Percentiles rank a stretch among this genome's conserved stretches.
Conservation (phyloP, 164 flowering plant species). For the Stephania cephalantha region DNA sequence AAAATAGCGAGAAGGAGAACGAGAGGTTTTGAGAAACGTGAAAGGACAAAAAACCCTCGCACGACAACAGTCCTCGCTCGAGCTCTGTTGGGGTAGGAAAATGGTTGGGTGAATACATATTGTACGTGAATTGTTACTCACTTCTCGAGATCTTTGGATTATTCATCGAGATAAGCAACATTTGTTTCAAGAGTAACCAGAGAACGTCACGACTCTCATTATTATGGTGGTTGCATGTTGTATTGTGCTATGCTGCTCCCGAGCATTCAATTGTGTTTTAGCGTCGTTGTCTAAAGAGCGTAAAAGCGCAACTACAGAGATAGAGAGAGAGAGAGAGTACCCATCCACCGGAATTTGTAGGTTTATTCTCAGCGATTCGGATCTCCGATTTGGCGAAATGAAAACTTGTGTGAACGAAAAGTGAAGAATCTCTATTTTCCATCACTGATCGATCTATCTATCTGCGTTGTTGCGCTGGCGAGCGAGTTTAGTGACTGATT, state of each 20-base stretch:
- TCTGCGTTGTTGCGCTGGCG: slow-evolving; percentile 2
- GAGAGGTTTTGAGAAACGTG: too few relatives aligned
- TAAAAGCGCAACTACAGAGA: too few relatives aligned
- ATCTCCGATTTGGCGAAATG: not conserved
- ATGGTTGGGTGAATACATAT: too few relatives aligned
- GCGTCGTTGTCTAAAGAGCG: not conserved
- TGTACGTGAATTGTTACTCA: too few relatives aligned
- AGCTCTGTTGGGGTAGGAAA: not conserved
- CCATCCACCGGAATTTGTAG: not conserved
- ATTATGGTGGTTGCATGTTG: not conserved
- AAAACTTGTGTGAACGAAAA: too few relatives aligned
- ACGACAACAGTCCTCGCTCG: slow-evolving; percentile 24
- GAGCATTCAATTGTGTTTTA: too few relatives aligned
- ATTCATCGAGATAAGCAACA: too few relatives aligned
- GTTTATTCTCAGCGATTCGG: slow-evolving; percentile 11
- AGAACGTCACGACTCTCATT: too few relatives aligned
- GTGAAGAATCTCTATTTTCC: not conserved
- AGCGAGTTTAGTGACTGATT: too few relatives aligned
- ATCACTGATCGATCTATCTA: not conserved
- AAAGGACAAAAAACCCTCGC: not conserved
- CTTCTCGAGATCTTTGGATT: too few relatives aligned
- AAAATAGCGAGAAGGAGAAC: slow-evolving; percentile 5
- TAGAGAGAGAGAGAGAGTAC: not conserved
- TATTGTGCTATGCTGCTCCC: not conserved
- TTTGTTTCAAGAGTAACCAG: too few relatives aligned